phyloP scores from a whole-genome alignment of 148 eudicot genomes.

The Camellia granthamiana region DNA sequence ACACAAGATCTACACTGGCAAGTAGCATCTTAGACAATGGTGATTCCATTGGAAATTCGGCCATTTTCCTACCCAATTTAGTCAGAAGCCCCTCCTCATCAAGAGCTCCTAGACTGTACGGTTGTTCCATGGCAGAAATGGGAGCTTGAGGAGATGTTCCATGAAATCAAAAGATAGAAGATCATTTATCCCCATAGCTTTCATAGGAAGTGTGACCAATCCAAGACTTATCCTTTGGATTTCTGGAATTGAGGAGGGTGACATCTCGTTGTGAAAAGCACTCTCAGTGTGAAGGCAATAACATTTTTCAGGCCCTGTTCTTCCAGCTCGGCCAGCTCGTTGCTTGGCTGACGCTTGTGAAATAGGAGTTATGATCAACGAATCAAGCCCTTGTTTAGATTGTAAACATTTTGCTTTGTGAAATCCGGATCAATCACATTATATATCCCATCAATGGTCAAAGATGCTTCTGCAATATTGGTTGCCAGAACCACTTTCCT shows the following conservation, averaged over 20 bases:
- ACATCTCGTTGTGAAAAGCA: slow-evolving; percentile 90
- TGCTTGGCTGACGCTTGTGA: slow-evolving; percentile 94
- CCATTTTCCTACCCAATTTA: slow-evolving; percentile 88
- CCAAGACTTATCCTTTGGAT: slow-evolving; percentile 92
- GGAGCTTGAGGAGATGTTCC: slow-evolving; percentile 98
- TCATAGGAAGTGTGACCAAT: slow-evolving; percentile 56
- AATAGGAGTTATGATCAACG: slow-evolving; percentile 76
- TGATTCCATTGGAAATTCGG: slow-evolving; percentile 88
- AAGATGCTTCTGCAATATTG: slow-evolving; percentile 95
- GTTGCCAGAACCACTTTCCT: slow-evolving; percentile 96
- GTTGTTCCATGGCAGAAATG: slow-evolving; percentile 90
- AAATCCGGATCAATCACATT: slow-evolving; percentile 90
- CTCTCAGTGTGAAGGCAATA: slow-evolving; percentile 88
- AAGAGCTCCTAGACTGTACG: slow-evolving; percentile 89
- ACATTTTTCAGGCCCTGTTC: slow-evolving; percentile 94
- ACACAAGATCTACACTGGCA: slow-evolving; percentile 93
- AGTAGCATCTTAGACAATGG: slow-evolving; percentile 91
- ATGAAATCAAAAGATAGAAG: slow-evolving; percentile 84
- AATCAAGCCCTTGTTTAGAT: slow-evolving; percentile 81
- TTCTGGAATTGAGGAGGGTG: slow-evolving; percentile 79
- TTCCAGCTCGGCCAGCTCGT: slow-evolving; percentile 88
- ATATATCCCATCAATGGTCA: slow-evolving; percentile 88
- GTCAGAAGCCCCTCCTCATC: slow-evolving; percentile 95
- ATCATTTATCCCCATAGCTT: slow-evolving; percentile 95
- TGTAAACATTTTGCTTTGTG: slow-evolving; percentile 89